Percentiles rank a stretch among this genome's conserved stretches.
Conservation (phyloP, 2,329 filamentous ascomycete species). For the Thielaviopsis cerberus region DNA sequence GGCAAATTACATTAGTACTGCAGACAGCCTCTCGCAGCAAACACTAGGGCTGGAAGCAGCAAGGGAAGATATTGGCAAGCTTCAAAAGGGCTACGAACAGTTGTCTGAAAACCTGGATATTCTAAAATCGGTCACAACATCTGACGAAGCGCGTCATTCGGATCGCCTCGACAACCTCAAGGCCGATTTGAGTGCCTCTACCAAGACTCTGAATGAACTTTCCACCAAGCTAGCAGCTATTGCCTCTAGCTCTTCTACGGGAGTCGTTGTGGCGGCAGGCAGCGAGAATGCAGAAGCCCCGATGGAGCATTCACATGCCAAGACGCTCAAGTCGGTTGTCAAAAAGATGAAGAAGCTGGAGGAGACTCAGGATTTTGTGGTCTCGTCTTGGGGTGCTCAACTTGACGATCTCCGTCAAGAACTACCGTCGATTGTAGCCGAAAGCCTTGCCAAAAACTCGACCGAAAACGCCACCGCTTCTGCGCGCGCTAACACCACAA, state of each 20-base stretch:
- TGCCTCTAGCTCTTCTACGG: neutral
- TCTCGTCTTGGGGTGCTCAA: slow-evolving; percentile 3
- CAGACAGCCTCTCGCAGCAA: neutral
- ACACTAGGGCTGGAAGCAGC: neutral
- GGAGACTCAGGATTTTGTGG: slow-evolving; percentile 1
- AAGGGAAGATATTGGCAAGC: neutral
- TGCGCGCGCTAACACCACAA: no score
- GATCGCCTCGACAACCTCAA: neutral
- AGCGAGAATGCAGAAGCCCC: neutral
- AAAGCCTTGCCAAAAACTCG: neutral
- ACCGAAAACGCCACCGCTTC: neutral
- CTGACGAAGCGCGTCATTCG: neutral
- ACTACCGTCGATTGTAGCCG: neutral
- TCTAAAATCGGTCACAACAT: neutral
- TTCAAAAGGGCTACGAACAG: neutral
- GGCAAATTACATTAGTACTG: neutral
- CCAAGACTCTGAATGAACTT: neutral
- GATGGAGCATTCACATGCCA: neutral
- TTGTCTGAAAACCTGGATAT: neutral
- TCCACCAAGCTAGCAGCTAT: neutral
- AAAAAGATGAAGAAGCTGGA: slow-evolving; percentile 5
- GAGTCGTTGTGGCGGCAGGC: neutral
- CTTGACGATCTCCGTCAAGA: slow-evolving; percentile 3
- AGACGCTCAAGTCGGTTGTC: neutral
- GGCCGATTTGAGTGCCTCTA: neutral